Percentiles rank a stretch among this genome's conserved stretches.
phyloP scores from a whole-genome alignment of 768 basidiomycete species.

The Boletales sp. region DNA sequence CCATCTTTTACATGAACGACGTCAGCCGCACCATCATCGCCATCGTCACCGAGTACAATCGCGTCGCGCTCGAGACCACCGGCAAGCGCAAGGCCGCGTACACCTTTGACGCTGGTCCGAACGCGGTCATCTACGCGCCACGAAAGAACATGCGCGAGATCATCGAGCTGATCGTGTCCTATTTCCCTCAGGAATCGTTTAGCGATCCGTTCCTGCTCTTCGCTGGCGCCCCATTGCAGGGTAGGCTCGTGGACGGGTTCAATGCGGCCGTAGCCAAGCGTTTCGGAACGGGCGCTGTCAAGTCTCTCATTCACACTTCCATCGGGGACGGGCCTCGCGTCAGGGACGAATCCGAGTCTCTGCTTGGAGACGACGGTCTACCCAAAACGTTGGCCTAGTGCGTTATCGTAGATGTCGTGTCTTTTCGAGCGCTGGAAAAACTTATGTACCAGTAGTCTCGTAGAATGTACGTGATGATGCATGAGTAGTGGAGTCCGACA shows the following conservation, averaged over 20 bases:
- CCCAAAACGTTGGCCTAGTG: conserved; percentile 51
- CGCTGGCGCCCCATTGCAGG: conserved; percentile 40
- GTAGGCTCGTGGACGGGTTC: conserved; percentile 65
- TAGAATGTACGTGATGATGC: too few relatives aligned
- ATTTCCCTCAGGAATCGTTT: conserved; percentile 85
- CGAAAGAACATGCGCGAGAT: conserved; percentile 77
- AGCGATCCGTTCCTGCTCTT: conserved; percentile 73
- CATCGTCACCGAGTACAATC: conserved; percentile 90
- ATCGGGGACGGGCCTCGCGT: conserved; percentile 90
- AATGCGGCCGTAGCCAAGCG: conserved; percentile 72
- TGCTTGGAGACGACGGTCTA: conserved; percentile 67
- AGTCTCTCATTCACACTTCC: conserved; percentile 85
- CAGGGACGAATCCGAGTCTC: conserved; percentile 54
- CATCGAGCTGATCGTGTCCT: conserved; percentile 67
- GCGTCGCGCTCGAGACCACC: conserved; percentile 56
- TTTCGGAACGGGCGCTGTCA: conserved; percentile 76
- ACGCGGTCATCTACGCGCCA: conserved; percentile 93
- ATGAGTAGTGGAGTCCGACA: too few relatives aligned
- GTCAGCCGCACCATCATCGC: conserved; percentile 91
- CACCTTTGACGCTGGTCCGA: conserved; percentile 99
- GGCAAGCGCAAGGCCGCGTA: conserved; percentile 83
- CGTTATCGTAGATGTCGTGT: too few relatives aligned
- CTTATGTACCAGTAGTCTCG: too few relatives aligned
- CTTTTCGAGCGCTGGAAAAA: too few relatives aligned
- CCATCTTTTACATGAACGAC: conserved; percentile 99